Evolutionary conservation across 2,329 filamentous ascomycete species (phyloP).

Genomic region (Beauveria asiatica): DNA sequence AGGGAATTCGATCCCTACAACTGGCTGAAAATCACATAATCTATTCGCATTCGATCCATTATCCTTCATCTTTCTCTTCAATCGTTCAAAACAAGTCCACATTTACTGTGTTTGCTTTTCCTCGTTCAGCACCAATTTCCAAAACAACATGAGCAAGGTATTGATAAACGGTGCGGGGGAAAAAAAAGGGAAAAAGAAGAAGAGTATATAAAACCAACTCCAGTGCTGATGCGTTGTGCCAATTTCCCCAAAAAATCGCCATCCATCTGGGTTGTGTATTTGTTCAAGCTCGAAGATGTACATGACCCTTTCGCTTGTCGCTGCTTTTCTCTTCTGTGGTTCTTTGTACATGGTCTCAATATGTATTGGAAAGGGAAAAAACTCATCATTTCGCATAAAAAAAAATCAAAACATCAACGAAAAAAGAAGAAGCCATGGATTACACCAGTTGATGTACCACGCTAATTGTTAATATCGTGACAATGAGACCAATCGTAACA

Average conservation of each 20-base stretch:
- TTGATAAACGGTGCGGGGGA: no score
- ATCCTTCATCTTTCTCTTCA: neutral
- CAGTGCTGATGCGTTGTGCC: conserved; percentile 5
- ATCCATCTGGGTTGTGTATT: neutral
- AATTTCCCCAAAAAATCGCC: conserved; percentile 1
- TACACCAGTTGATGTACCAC: conserved; percentile 57
- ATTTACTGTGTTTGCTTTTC: no score
- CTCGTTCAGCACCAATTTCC: no score
- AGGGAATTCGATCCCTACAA: neutral
- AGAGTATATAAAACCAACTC: neutral
- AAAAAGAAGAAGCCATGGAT: neutral
- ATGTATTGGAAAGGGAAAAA: neutral
- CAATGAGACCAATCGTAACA: conserved; percentile 86
- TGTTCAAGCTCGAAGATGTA: neutral
- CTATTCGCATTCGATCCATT: conserved; percentile 1
- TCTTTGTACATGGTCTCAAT: conserved; percentile 4
- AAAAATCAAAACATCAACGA: neutral
- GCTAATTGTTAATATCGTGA: conserved; percentile 93
- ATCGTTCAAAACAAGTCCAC: no score
- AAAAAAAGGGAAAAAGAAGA: neutral
- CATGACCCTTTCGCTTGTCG: no score
- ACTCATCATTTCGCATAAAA: neutral
- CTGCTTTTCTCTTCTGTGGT: neutral
- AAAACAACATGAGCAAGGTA: no score
- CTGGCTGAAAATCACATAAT: neutral